Evolutionary conservation across 805 yeast genomes (phyloP).

Genomic region (Candida oleophila): DNA sequence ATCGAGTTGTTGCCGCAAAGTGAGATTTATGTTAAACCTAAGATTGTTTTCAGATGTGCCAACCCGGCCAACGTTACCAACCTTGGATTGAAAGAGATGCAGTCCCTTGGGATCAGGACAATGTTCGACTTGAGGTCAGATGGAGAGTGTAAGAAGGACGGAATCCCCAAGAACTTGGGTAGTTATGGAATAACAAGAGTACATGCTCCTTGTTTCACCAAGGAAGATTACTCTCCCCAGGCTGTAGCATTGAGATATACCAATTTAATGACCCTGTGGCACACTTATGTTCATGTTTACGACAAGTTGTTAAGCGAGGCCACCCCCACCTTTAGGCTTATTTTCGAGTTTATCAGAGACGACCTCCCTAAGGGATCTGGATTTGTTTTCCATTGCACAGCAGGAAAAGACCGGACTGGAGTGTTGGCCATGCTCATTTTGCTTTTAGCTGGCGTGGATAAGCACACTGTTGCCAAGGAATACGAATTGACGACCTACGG

Average conservation of each 20-base stretch:
- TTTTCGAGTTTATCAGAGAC: slow-evolving; percentile 59
- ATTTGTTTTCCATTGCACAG: slow-evolving; percentile 73
- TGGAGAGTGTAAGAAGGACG: slow-evolving; percentile 51
- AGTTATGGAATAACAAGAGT: slow-evolving; percentile 46
- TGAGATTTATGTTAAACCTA: slow-evolving; percentile 48
- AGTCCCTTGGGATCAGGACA: slow-evolving; percentile 46
- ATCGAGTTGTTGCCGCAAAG: not conserved
- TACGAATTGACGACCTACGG: slow-evolving; percentile 76
- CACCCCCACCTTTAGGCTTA: slow-evolving; percentile 41
- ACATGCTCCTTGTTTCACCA: slow-evolving; percentile 57
- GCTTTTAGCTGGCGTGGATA: slow-evolving; percentile 62
- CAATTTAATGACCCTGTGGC: slow-evolving; percentile 56
- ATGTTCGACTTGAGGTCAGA: slow-evolving; percentile 69
- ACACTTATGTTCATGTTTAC: slow-evolving; percentile 64
- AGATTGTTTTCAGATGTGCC: slow-evolving; percentile 63
- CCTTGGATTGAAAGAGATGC: slow-evolving; percentile 44
- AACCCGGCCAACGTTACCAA: slow-evolving; percentile 52
- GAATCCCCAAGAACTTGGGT: slow-evolving; percentile 35
- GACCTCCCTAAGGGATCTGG: slow-evolving; percentile 19
- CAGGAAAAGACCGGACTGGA: slow-evolving; percentile 88
- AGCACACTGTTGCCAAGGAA: slow-evolving; percentile 65
- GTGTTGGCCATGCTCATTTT: slow-evolving; percentile 67
- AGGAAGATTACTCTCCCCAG: slow-evolving; percentile 61
- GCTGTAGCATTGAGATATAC: slow-evolving; percentile 56
- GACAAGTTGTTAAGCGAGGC: slow-evolving; percentile 56